Conservation (phyloP, 2,329 filamentous ascomycete genomes). For the Fusarium sp. region DNA sequence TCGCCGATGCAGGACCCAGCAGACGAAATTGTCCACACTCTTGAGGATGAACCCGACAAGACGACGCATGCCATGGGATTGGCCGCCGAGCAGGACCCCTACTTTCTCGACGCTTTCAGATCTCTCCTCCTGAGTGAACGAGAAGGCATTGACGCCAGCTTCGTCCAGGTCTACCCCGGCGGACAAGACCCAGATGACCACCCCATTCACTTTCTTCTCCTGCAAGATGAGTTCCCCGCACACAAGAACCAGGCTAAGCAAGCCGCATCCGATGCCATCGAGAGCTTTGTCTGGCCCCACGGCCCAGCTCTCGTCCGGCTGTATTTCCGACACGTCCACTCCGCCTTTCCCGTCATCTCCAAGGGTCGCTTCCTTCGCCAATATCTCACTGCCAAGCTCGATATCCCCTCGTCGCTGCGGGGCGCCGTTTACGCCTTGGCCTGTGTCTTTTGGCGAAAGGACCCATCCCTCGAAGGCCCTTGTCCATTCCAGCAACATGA, state of each 20-base stretch:
- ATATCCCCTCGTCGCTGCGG: slow-evolving; percentile 55
- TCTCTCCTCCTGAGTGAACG: slow-evolving; percentile 56
- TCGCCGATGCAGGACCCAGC: slow-evolving; percentile 16
- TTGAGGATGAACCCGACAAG: slow-evolving; percentile 53
- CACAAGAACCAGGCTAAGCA: slow-evolving; percentile 51
- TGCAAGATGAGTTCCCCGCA: slow-evolving; percentile 56
- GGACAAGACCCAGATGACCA: slow-evolving; percentile 47
- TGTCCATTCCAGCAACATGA: slow-evolving; percentile 53
- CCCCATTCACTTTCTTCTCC: slow-evolving; percentile 56
- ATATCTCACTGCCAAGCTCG: slow-evolving; percentile 50
- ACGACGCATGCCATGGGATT: slow-evolving; percentile 57
- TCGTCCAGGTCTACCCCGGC: slow-evolving; percentile 53
- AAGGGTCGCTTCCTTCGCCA: slow-evolving; percentile 54
- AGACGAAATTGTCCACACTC: slow-evolving; percentile 43
- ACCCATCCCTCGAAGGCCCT: slow-evolving; percentile 43
- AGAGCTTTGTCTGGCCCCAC: slow-evolving; percentile 52
- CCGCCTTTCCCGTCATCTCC: slow-evolving; percentile 54
- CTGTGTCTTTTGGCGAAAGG: slow-evolving; percentile 53
- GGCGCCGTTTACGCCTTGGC: slow-evolving; percentile 56
- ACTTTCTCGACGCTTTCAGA: slow-evolving; percentile 56
- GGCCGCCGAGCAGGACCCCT: slow-evolving; percentile 56
- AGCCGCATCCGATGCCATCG: slow-evolving; percentile 53
- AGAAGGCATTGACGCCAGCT: slow-evolving; percentile 55
- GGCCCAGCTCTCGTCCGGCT: slow-evolving; percentile 53
- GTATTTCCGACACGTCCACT: slow-evolving; percentile 57